A percentile compares a stretch with the other conserved stretches of the same genome.
These are phyloP conservation scores for Xylariaceae sp. DNA, from an alignment of 2,329 filamentous ascomycete genomes.

Conservation along the genomic window DNA sequence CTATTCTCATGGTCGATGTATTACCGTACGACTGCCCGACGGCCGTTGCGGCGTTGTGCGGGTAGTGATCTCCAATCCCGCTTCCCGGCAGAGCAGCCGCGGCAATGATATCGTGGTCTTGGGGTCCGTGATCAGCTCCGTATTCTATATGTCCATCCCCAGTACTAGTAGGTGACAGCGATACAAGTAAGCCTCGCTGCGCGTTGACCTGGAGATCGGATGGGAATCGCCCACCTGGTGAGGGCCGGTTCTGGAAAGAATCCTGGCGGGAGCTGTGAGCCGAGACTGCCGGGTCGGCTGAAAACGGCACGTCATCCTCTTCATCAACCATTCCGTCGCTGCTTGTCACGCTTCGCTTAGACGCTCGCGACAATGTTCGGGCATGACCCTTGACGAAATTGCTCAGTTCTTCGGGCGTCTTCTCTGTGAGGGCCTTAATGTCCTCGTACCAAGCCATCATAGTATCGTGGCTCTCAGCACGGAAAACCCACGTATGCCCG, in stretches of 20 bases:
- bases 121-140: constrained; percentile 18
- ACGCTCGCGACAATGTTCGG: constrained; percentile 68
- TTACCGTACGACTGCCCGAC: constrained; percentile 28
- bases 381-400: constrained; percentile 82
- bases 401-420: constrained; percentile 79
- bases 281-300: constrained; percentile 48
- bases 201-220: constrained; percentile 83
- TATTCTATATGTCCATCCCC: constrained; percentile 56
- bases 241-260: constrained; percentile 61
- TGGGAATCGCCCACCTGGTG: constrained; percentile 94
- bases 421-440: constrained; percentile 84
- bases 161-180: constrained; percentile 76
- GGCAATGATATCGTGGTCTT: constrained; percentile 57
- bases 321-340: constrained; percentile 78
- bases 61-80: constrained; percentile 35
- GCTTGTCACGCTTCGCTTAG: constrained; percentile 58
- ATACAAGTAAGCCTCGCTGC: constrained; percentile 73
- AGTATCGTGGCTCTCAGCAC: constrained; percentile 75
- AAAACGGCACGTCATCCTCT: constrained; percentile 62
- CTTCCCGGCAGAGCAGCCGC: constrained; percentile 52
- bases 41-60: constrained; percentile 14
- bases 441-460: constrained; percentile 98
- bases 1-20: constrained; percentile 42
- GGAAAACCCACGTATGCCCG: constrained; percentile 68
- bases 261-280: constrained; percentile 48